These are phyloP conservation scores for Phaffomyces opuntiae DNA, from an alignment of 805 yeast species.

Conservation along the genomic window DNA sequence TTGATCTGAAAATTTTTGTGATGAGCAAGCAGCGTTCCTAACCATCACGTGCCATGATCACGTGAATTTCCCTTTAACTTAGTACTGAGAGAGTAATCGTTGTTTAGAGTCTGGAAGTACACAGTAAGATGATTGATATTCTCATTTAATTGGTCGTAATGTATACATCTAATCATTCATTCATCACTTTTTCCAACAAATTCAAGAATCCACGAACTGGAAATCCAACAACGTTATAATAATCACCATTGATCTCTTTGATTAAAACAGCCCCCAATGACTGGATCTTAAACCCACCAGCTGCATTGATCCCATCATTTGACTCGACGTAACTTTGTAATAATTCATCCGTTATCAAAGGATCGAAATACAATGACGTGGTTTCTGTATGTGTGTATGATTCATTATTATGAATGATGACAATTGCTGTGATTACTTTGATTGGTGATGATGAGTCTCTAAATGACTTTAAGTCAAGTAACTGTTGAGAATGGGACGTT, in stretches of 20 bases:
- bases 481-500: slow-evolving; percentile 40
- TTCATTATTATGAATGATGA: slow-evolving; percentile 27
- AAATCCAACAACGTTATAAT: slow-evolving; percentile 79
- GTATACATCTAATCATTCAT: background rate
- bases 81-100: no score
- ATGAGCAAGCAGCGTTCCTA: background rate
- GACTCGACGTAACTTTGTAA: slow-evolving; percentile 55
- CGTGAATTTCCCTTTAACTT: no score
- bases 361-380: slow-evolving; percentile 36
- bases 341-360: slow-evolving; percentile 43
- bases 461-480: slow-evolving; percentile 40
- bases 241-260: slow-evolving; percentile 66
- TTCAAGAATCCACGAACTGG: slow-evolving; percentile 58
- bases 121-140: no score
- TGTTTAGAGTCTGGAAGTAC: no score
- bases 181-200: slow-evolving; percentile 28
- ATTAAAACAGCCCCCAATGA: slow-evolving; percentile 64
- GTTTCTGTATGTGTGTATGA: slow-evolving; percentile 29
- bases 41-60: background rate
- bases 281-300: slow-evolving; percentile 91
- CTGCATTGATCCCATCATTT: slow-evolving; percentile 74
- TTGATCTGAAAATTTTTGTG: no score
- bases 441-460: slow-evolving; percentile 39
- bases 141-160: no score
- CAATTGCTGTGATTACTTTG: slow-evolving; percentile 49